phyloP scores from a whole-genome alignment of 2,329 filamentous ascomycete species.

The Hymenoscyphus infarciens region DNA sequence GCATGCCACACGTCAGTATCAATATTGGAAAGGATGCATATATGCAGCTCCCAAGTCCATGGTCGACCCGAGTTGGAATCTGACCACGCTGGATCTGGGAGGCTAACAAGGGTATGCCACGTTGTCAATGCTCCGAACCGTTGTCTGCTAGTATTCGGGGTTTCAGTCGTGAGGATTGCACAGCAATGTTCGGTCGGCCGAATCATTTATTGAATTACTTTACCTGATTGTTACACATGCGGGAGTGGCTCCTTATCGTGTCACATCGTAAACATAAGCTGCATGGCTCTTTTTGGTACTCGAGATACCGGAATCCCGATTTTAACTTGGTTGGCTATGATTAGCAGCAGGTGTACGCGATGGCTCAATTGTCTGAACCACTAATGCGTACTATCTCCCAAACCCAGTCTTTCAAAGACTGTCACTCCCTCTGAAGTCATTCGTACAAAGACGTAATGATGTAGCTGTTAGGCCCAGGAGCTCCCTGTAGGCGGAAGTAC shows the following conservation, averaged over 20 bases:
- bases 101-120: not conserved
- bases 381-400: too few relatives aligned
- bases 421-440: too few relatives aligned
- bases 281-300: not conserved
- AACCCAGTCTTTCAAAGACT: too few relatives aligned
- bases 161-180: not conserved
- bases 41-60: constrained; percentile 1
- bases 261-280: not conserved
- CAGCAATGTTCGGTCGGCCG: not conserved
- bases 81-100: not conserved
- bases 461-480: too few relatives aligned
- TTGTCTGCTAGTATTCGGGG: not conserved
- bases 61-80: not conserved
- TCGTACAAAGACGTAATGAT: too few relatives aligned
- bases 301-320: not conserved
- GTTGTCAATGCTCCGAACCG: not conserved
- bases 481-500: too few relatives aligned
- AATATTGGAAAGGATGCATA: constrained; percentile 1
- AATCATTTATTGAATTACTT: not conserved
- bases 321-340: not conserved
- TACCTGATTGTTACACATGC: not conserved
- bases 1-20: not conserved
- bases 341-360: too few relatives aligned
- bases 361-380: too few relatives aligned
- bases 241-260: not conserved